phyloP scores from a whole-genome alignment of 208 protist genomes.

The Trichomonas gallinae region DNA sequence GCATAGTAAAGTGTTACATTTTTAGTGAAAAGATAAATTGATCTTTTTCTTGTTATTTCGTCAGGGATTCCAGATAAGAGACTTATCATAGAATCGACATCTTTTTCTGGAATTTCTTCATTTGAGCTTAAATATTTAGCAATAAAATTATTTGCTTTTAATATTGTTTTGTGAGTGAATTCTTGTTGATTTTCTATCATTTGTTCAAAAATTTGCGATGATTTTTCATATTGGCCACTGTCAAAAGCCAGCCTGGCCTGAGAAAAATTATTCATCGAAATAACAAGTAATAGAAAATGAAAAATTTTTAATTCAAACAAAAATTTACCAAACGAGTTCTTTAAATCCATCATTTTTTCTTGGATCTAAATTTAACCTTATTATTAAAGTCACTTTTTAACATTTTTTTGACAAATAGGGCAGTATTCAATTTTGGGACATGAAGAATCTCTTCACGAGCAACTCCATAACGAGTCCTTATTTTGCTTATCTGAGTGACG shows the following conservation, averaged over 20 bases:
- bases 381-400: too few species aligned
- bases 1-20: not conserved
- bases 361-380: too few species aligned
- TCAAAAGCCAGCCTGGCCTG: not conserved
- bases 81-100: not conserved
- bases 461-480: too few species aligned
- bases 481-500: too few species aligned
- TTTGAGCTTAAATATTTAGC: not conserved
- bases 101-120: not conserved
- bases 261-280: not conserved
- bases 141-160: not conserved
- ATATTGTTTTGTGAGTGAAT: not conserved
- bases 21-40: not conserved
- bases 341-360: too few species aligned
- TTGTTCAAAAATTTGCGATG: not conserved
- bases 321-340: too few species aligned
- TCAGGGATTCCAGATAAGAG: not conserved
- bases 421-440: too few species aligned
- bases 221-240: not conserved
- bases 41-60: not conserved
- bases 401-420: not conserved
- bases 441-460: too few species aligned
- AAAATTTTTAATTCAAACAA: too few species aligned
- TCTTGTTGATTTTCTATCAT: not conserved
- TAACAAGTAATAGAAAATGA: too few species aligned